phyloP scores from a whole-genome alignment of 2,329 filamentous ascomycete species.

The Aureobasidium pullulans region DNA sequence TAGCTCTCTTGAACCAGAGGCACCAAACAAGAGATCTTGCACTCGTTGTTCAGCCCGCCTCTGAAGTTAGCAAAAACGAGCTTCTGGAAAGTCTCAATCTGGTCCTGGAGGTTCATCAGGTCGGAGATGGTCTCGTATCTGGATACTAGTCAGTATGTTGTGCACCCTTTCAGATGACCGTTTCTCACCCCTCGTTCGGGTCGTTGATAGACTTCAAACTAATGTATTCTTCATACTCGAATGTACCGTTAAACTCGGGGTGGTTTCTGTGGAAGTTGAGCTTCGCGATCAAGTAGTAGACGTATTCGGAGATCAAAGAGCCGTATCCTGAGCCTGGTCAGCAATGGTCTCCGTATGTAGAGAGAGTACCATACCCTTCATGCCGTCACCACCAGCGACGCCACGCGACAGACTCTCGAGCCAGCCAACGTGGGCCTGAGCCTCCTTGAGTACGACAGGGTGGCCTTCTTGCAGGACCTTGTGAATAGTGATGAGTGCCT shows the following conservation, averaged over 20 bases:
- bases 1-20: constrained; percentile 96
- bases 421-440: constrained; percentile 81
- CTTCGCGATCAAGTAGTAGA: constrained; percentile 90
- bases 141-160: not conserved
- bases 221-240: constrained; percentile 98
- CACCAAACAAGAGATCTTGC: constrained; percentile 86
- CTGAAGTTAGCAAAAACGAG: constrained; percentile 96
- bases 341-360: not conserved
- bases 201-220: constrained; percentile 97
- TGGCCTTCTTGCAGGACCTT: constrained; percentile 97
- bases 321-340: constrained; percentile 57
- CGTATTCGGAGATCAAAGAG: constrained; percentile 91
- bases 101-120: constrained; percentile 92
- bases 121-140: constrained; percentile 86
- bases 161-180: not conserved
- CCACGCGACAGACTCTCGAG: constrained; percentile 86
- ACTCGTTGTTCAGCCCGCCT: constrained; percentile 87
- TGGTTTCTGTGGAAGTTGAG: constrained; percentile 94
- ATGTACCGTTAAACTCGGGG: constrained; percentile 87
- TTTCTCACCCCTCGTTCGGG: constrained; percentile 70
- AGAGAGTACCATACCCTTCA: not conserved
- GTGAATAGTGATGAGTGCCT: constrained; percentile 93
- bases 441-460: constrained; percentile 77
- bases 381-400: constrained; percentile 63
- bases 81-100: constrained; percentile 98